Conservation (phyloP, 129 eudicot species). For the Artemisia tridentata region DNA sequence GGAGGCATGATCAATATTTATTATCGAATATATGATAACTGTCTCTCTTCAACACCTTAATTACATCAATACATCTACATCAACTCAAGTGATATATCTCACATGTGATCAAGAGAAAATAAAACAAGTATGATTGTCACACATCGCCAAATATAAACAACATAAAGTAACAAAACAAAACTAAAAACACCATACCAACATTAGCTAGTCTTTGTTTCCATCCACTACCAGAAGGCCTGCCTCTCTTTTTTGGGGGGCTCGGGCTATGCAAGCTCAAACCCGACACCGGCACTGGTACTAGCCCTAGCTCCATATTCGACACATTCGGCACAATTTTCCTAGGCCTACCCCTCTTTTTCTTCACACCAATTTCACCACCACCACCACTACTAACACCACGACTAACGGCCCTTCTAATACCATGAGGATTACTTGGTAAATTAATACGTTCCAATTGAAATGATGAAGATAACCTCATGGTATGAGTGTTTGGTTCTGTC, state of each 20-base stretch:
- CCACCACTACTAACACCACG: slow-evolving; percentile 28
- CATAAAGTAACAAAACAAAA: background rate
- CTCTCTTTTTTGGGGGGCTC: slow-evolving; percentile 40
- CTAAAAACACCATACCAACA: slow-evolving; percentile 47
- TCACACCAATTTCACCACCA: slow-evolving; percentile 36
- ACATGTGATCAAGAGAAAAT: background rate
- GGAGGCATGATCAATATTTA: background rate
- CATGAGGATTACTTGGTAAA: slow-evolving; percentile 39
- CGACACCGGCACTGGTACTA: slow-evolving; percentile 40
- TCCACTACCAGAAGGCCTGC: slow-evolving; percentile 92
- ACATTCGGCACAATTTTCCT: slow-evolving; percentile 71
- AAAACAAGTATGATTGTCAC: background rate
- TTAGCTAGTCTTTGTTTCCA: slow-evolving; percentile 76
- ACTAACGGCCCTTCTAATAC: background rate
- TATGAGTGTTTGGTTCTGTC: slow-evolving; percentile 44
- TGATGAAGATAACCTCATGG: slow-evolving; percentile 36
- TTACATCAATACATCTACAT: background rate
- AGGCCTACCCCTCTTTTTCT: slow-evolving; percentile 94
- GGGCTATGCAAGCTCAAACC: slow-evolving; percentile 31
- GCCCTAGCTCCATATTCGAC: slow-evolving; percentile 43
- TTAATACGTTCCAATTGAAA: slow-evolving; percentile 47
- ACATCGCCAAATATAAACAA: background rate
- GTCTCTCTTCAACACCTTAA: background rate
- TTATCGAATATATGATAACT: background rate
- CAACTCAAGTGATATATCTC: background rate